A percentile compares a stretch with the other conserved stretches of the same genome.
Evolutionary conservation across 2,329 filamentous ascomycete genomes (phyloP).

Genomic region (Diaporthe ilicicola): DNA sequence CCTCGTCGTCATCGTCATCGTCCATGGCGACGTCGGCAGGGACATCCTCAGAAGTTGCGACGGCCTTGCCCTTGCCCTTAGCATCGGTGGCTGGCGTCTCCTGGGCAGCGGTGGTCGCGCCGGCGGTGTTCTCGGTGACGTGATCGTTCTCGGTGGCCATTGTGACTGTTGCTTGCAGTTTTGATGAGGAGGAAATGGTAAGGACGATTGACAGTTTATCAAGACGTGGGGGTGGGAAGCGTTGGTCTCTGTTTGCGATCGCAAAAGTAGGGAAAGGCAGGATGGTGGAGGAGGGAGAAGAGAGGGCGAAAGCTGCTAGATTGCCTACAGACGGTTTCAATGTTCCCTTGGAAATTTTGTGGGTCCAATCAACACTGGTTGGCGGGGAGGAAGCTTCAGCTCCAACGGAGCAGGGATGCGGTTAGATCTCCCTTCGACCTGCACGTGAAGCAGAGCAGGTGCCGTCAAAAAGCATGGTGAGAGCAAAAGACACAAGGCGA

Average conservation of each 20-base stretch:
- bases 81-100: slow-evolving; percentile 50
- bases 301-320: slow-evolving; percentile 16
- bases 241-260: slow-evolving; percentile 8
- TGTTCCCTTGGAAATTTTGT: slow-evolving; percentile 27
- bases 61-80: slow-evolving; percentile 91
- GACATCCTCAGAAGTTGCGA: slow-evolving; percentile 57
- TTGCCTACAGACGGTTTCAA: slow-evolving; percentile 23
- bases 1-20: slow-evolving; percentile 77
- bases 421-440: background rate
- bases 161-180: slow-evolving; percentile 40
- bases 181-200: slow-evolving; percentile 11
- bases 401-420: slow-evolving; percentile 13
- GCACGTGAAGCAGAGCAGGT: background rate
- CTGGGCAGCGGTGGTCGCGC: slow-evolving; percentile 41
- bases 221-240: background rate
- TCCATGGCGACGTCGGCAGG: slow-evolving; percentile 73
- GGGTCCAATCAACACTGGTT: slow-evolving; percentile 29
- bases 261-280: slow-evolving; percentile 1
- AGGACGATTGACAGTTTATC: background rate
- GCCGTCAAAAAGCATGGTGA: background rate
- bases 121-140: slow-evolving; percentile 55
- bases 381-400: slow-evolving; percentile 29
- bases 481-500: background rate
- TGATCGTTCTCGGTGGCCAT: slow-evolving; percentile 61
- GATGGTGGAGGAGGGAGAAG: slow-evolving; percentile 16